Evolutionary conservation across 78 protist genomes (phyloP).

Genomic region (Neovahlkampfia damariscottae): DNA sequence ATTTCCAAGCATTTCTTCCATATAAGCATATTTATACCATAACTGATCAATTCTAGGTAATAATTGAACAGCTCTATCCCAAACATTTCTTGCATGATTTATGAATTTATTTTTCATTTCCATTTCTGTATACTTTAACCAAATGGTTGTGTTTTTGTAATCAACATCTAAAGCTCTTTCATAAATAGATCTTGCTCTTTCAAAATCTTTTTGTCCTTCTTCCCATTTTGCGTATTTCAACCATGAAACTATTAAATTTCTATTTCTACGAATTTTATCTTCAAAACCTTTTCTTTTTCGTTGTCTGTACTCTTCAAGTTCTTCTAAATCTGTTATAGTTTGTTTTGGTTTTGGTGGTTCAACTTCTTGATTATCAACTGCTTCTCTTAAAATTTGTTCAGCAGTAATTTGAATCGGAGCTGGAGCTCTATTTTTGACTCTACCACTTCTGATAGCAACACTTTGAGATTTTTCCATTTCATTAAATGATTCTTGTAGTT

Average conservation of each 20-base stretch:
- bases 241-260: constrained; percentile 16
- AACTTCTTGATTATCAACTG: constrained; percentile 49
- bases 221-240: constrained; percentile 89
- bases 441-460: too few relatives aligned
- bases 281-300: constrained; percentile 67
- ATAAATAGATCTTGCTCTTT: constrained; percentile 71
- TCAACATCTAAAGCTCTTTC: constrained; percentile 81
- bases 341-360: constrained; percentile 11
- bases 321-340: constrained; percentile 64
- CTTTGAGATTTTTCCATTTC: too few relatives aligned
- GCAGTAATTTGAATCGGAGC: constrained; percentile 95
- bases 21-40: constrained; percentile 83
- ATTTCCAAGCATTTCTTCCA: constrained; percentile 95
- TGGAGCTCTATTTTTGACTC: background rate
- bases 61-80: constrained; percentile 83
- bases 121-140: constrained; percentile 93
- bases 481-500: too few relatives aligned
- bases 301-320: constrained; percentile 63
- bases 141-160: constrained; percentile 38
- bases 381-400: constrained; percentile 94
- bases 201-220: constrained; percentile 68
- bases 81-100: constrained; percentile 91
- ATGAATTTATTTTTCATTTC: constrained; percentile 78
- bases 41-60: constrained; percentile 82
- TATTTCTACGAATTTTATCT: constrained; percentile 16